phyloP scores from a whole-genome alignment of 208 protist genomes.

The Crithidia expoeki region DNA sequence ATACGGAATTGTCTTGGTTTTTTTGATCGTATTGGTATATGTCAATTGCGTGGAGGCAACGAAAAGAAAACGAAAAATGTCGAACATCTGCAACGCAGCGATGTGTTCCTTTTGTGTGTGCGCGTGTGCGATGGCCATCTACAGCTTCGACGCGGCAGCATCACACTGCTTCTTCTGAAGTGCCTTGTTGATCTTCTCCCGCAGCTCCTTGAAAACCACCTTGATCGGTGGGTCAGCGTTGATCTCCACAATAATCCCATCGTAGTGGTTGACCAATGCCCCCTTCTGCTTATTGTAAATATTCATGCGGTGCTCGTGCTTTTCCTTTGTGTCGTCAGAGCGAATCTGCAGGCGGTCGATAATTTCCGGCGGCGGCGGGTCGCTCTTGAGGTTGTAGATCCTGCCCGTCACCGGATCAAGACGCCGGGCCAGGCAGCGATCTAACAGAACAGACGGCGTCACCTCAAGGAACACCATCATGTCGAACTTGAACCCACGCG shows the following conservation, averaged over 20 bases:
- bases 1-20: too few relatives aligned
- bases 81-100: too few relatives aligned
- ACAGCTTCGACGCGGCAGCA: constrained; percentile 14
- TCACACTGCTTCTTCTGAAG: constrained; percentile 18
- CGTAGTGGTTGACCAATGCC: constrained; percentile 61
- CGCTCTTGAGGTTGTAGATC: constrained; percentile 80
- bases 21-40: too few relatives aligned
- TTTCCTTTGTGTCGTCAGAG: constrained; percentile 81
- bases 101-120: too few relatives aligned
- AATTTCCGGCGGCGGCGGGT: constrained; percentile 72
- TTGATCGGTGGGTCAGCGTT: constrained; percentile 56
- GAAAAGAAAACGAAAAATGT: too few relatives aligned
- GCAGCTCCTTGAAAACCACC: constrained; percentile 48
- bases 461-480: constrained; percentile 80
- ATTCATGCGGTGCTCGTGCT: constrained; percentile 71
- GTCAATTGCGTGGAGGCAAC: too few relatives aligned
- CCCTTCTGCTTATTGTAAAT: constrained; percentile 73
- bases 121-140: constrained; percentile 1
- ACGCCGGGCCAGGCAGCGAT: constrained; percentile 66
- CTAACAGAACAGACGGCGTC: constrained; percentile 42
- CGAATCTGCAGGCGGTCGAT: constrained; percentile 76
- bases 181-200: constrained; percentile 34
- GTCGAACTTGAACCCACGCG: constrained; percentile 67
- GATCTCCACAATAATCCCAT: constrained; percentile 56
- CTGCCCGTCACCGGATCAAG: constrained; percentile 74